Evolutionary conservation across 2,329 filamentous ascomycete species (phyloP).

Genomic region (Colletotrichum cordylinicola): DNA sequence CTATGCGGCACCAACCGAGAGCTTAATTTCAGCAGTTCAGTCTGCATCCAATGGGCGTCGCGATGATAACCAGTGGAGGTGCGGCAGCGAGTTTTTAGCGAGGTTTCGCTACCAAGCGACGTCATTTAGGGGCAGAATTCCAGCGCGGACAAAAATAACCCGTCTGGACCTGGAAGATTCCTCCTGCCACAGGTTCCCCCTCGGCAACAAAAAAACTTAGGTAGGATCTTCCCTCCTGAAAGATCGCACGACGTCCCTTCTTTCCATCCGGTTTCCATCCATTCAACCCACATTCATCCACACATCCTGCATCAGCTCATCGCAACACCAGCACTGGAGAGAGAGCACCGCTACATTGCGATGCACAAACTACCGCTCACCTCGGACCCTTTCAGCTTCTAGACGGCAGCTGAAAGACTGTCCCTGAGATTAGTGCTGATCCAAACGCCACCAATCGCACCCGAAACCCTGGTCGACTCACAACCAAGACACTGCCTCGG

Average conservation of each 20-base stretch:
- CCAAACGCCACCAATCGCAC: background rate
- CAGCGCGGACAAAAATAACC: background rate
- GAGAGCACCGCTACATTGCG: background rate
- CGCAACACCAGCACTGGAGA: background rate
- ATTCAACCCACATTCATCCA: background rate
- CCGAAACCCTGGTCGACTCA: background rate
- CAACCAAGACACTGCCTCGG: background rate
- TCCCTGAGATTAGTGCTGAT: background rate
- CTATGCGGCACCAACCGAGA: slow-evolving; percentile 11
- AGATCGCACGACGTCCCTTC: background rate
- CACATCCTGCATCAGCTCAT: background rate
- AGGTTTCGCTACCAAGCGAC: background rate
- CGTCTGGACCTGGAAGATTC: background rate
- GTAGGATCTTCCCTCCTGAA: background rate
- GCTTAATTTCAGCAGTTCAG: background rate
- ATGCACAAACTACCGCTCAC: background rate
- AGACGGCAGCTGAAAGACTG: slow-evolving; percentile 12
- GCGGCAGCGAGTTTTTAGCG: background rate
- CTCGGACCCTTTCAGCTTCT: background rate
- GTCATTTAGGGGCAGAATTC: background rate
- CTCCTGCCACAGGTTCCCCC: background rate
- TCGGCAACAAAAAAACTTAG: background rate
- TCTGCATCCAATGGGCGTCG: background rate
- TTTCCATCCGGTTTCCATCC: background rate
- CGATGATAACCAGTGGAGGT: background rate